Evolutionary conservation across 106 monocot species (phyloP), one percentile per base, ranked within the genome.

Genomic region (Dioscorea dumetorum): DNA sequence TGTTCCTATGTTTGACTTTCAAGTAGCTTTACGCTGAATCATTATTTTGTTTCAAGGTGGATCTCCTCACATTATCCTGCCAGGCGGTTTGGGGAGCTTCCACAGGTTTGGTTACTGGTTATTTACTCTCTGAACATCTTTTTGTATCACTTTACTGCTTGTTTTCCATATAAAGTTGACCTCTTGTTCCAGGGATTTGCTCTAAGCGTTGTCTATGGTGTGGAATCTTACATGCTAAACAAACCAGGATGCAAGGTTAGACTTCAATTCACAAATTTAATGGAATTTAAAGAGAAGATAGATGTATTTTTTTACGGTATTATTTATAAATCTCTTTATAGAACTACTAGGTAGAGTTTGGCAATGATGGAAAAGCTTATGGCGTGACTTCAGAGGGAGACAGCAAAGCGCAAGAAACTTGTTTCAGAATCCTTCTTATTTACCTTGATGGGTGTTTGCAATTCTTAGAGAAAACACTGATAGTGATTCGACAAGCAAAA

Each of bases 181-280:
- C 18, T 13, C 15, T 54, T 41, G 5, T 57, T 31, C 7, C 71
- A 94, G 94, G 94, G 82, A 69, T 90, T 94, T 87, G 89, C 94
- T 61, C 81, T 94, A 16, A 94, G 94, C 82, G 94, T 87, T 80
- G 94, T 90, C 71, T 94, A 94, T 76, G 94, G n/a, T n/a, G 94
- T 67, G 94, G 94, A 11, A 94, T n/a, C 94, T 57, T 94, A 94
- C 69, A 90, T 94, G 94, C 70, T 90, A 50, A 84, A 82, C 61
- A 94, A 94, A 65, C 84, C 86, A 71, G 82, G 87, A 64, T 94
- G 94, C 79, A 94, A 94, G 89, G 94, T 94, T 80, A 34, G 56
- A 23, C 19, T 54, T 5, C 18, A 54, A 41, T 41, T 41, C 41
- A 0, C 41, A 41, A 8, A 41, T 41, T 41, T 6, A 17, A 51